Evolutionary conservation across 805 yeast species (phyloP), one percentile per base, ranked within the genome.

Genomic region (Maudiozyma serrabonitensis): DNA sequence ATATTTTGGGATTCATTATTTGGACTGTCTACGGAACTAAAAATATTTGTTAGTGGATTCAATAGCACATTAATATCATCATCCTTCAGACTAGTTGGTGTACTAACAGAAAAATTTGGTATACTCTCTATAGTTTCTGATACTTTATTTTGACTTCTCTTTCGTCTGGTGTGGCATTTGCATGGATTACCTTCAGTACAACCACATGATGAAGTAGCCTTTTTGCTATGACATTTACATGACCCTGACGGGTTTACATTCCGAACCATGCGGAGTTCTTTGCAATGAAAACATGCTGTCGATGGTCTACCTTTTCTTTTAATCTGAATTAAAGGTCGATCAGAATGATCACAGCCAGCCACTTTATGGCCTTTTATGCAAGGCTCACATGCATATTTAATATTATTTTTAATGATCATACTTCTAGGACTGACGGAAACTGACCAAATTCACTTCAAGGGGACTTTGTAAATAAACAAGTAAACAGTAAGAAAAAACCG

Each of bases 331-430:
- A 91, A 71, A 4, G 93, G 93, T 61, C 87, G 87, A 57, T 93
- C 95, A 0, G 89, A 80, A 64, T 91, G 99, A 40, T 83, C 80
- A 68, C 99, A 91, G 2, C 93, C 79, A 1, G 96, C 85, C 42
- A 89, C 97, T 46, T 98, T 73, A 62, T 91, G 99, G 43, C 99
- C 99, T 51, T 98, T 75, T 45, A 91, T 90, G 68, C 99, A 91
- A 53, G 96, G 71, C 55, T 88, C 95, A 66, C 99, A 91, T 51
- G 99, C 98, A 68, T 89, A 91, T 64, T 93, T 91, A 54, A 84
- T 83, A 40, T 96, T 96, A 59, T 89, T 86, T 47, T 89, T 81
- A 46, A 87, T 72, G 49, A 91, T 96, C 97, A 90, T 91, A 6
- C 6, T 53, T 21, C 4, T 23, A n/a, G 38, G 4, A 34, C 18